Evolutionary conservation across 805 yeast genomes (phyloP), one percentile per base, ranked within the genome.

Genomic region (Ogataea siamensis): DNA sequence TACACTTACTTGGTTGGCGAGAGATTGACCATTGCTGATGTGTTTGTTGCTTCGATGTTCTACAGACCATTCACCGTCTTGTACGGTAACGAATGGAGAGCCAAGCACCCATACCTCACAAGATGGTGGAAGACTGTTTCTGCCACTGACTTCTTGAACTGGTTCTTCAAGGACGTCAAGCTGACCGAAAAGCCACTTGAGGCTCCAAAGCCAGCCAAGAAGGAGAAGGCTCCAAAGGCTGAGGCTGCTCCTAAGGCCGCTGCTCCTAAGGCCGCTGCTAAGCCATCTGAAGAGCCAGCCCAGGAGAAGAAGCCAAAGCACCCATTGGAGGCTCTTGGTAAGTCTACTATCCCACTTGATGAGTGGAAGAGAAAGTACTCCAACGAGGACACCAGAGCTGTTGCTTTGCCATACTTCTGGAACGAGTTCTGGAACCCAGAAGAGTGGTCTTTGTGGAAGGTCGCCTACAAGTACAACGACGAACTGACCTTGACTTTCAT

Each of bases 391-490:
- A 91, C 98, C 64, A 86, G 97, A 72, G 82, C 79, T 64, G 80
- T 69, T 53, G 95, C 97, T 52, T 74, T 91, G 55, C 98, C 98
- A 65, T 93, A 91, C 89, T 93, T 91, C 89, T 93, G 96, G 96
- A 62, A 71, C 51, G 84, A 83, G 66, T 81, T 84, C 73, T 91
- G 74, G 76, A 83, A 91, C 73, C 80, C 93, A 51, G 74, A 79
- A 50, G 98, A 91, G 71, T 91, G 89, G 87, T 89, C 98, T 40
- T 67, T 91, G 58, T 91, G 87, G 87, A 87, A 76, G 76, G 95
- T 89, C 58, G 94, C 80, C 64, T 91, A 84, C 89, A 88, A 86
- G 78, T 91, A 93, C 78, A 89, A 93, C 70, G 98, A 91, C 57
- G 99, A 91, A 76, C 80, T 91, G 68, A 91, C 97, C 54, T 72